These are phyloP conservation scores for Parastagonospora avenae DNA, from an alignment of 2,329 filamentous ascomycete species.

Conservation along the genomic window DNA sequence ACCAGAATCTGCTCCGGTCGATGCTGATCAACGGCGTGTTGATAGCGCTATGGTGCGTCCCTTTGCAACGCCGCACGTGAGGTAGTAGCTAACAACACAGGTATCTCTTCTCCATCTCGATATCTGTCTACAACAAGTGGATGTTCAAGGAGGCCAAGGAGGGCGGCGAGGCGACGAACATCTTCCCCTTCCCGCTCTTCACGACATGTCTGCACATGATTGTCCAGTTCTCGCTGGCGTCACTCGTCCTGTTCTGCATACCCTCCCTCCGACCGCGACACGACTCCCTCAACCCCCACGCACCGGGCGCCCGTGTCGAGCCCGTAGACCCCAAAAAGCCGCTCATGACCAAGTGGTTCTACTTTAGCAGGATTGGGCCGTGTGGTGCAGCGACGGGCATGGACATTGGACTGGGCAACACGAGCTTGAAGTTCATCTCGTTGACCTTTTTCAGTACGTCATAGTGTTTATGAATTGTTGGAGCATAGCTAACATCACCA, in stretches of 20 bases:
- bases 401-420: constrained; percentile 95
- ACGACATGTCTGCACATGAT: constrained; percentile 93
- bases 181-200: constrained; percentile 94
- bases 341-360: constrained; percentile 87
- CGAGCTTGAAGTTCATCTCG: constrained; percentile 92
- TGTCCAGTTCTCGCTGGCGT: constrained; percentile 85
- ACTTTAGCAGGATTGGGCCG: constrained; percentile 86
- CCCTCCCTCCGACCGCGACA: constrained; percentile 77
- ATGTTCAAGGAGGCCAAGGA: constrained; percentile 76
- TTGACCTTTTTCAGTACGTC: constrained; percentile 84
- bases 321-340: constrained; percentile 54
- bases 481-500: constrained; percentile 28
- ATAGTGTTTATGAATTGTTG: not conserved
- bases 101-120: constrained; percentile 87
- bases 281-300: constrained; percentile 47
- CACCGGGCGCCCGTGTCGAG: constrained; percentile 33
- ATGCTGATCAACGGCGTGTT: constrained; percentile 77
- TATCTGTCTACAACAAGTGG: constrained; percentile 91
- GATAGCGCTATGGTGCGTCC: constrained; percentile 76
- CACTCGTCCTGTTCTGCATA: constrained; percentile 77
- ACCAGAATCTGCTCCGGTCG: constrained; percentile 72
- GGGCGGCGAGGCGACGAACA: constrained; percentile 49
- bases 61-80: not conserved
- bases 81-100: constrained; percentile 33
- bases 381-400: constrained; percentile 92